phyloP scores from a whole-genome alignment of 2,329 filamentous ascomycete genomes.

The Fusarium sp. region DNA sequence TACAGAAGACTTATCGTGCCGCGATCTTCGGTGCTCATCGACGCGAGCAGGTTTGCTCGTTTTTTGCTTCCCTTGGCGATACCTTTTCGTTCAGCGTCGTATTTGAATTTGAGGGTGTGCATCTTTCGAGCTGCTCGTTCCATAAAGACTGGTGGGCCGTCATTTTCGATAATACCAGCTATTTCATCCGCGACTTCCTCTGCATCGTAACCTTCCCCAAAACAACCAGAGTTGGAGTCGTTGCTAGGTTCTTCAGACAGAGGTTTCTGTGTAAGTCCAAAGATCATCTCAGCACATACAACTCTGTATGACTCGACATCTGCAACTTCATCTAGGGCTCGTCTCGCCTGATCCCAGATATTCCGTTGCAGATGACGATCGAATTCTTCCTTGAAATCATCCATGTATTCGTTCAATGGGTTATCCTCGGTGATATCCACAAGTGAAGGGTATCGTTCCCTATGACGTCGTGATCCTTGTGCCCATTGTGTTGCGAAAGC shows the following conservation, averaged over 20 bases:
- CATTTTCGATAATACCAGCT: conserved; percentile 28
- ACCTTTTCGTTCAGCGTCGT: conserved; percentile 33
- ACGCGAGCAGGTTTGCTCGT: neutral
- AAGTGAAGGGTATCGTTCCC: conserved; percentile 6
- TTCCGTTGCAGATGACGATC: conserved; percentile 50
- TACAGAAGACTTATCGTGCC: conserved; percentile 64
- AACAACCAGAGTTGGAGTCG: neutral
- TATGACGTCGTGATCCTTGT: conserved; percentile 42
- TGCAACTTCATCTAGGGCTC: conserved; percentile 47
- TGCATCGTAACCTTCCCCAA: neutral
- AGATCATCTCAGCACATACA: conserved; percentile 54
- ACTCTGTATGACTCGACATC: conserved; percentile 52
- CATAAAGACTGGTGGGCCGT: conserved; percentile 38
- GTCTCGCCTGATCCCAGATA: conserved; percentile 52
- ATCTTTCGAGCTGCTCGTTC: conserved; percentile 41
- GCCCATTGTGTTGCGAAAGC: conserved; percentile 64
- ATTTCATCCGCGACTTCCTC: conserved; percentile 16
- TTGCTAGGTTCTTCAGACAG: neutral
- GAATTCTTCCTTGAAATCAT: conserved; percentile 47
- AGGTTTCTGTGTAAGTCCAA: conserved; percentile 51
- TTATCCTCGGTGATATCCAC: neutral
- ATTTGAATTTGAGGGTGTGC: conserved; percentile 37
- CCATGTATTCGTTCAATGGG: neutral
- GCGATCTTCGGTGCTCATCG: conserved; percentile 37
- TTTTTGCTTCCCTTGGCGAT: conserved; percentile 14